Conservation (phyloP, 2,329 filamentous ascomycete genomes). For the Paracoccidioides brasiliensis region DNA sequence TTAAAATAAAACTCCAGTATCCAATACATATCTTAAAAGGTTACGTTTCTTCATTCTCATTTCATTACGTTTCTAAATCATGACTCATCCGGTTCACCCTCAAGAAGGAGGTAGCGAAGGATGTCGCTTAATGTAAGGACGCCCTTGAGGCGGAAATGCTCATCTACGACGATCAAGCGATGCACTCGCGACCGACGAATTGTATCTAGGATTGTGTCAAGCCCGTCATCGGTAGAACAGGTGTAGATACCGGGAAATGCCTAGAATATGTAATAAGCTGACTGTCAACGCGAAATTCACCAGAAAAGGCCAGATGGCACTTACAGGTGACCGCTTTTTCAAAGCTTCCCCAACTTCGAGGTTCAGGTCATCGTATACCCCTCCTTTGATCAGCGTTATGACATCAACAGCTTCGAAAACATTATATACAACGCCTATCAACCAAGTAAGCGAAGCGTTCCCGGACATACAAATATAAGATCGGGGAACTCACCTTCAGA, state of each 20-base stretch:
- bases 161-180: constrained; percentile 82
- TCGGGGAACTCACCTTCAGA: constrained; percentile 35
- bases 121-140: constrained; percentile 93
- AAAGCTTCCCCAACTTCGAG: constrained; percentile 80
- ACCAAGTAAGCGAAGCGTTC: not conserved
- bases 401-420: constrained; percentile 98
- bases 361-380: constrained; percentile 79
- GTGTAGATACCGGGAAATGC: constrained; percentile 97
- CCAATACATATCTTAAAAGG: constrained; percentile 4
- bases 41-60: not conserved
- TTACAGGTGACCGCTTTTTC: constrained; percentile 64
- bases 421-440: constrained; percentile 60
- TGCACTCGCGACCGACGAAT: constrained; percentile 92
- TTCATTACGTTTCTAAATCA: constrained; percentile 13
- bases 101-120: constrained; percentile 79
- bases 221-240: constrained; percentile 76
- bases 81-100: constrained; percentile 53
- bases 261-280: constrained; percentile 21
- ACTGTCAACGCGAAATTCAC: not conserved
- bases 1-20: constrained; percentile 3
- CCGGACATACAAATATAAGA: not conserved
- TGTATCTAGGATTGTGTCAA: constrained; percentile 94
- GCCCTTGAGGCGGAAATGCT: constrained; percentile 71
- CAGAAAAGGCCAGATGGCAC: constrained; percentile 14
- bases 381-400: constrained; percentile 87